Percentiles rank a stretch among this genome's conserved stretches.
phyloP scores from a whole-genome alignment of 345 rosid genomes.

The Eutrema heterophyllum region DNA sequence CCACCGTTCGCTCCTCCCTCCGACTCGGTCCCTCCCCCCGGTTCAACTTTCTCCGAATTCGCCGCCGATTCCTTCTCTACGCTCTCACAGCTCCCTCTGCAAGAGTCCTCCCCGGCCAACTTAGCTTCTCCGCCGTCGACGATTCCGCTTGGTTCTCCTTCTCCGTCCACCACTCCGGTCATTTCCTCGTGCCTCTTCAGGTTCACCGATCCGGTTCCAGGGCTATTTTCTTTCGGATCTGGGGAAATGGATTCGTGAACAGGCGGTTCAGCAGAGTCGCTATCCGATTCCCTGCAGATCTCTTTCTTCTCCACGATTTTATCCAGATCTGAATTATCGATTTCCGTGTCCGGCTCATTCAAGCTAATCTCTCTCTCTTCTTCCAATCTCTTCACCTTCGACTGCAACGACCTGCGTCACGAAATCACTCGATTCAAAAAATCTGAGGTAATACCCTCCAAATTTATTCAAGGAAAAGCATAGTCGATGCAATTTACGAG shows the following conservation, averaged over 20 bases:
- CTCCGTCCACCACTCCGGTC: neutral
- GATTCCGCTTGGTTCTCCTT: neutral
- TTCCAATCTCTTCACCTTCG: constrained; percentile 56
- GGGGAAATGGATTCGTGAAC: constrained; percentile 22
- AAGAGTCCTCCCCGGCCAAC: neutral
- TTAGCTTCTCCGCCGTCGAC: neutral
- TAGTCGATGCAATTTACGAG: constrained; percentile 31
- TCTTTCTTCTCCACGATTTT: neutral
- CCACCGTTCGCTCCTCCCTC: neutral
- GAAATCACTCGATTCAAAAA: neutral
- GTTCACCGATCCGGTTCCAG: constrained; percentile 23
- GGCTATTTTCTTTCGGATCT: constrained; percentile 30
- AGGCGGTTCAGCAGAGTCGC: neutral
- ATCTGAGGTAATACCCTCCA: no score
- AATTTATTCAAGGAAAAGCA: neutral
- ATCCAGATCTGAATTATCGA: constrained; percentile 46
- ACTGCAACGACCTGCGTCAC: constrained; percentile 39
- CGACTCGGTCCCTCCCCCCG: neutral
- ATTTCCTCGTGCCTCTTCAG: constrained; percentile 5
- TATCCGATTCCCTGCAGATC: neutral
- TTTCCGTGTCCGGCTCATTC: constrained; percentile 9
- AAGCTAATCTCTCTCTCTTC: constrained; percentile 46
- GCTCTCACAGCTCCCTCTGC: neutral
- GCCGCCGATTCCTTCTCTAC: neutral
- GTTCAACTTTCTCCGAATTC: neutral